phyloP scores from a whole-genome alignment of 2,329 filamentous ascomycete species.

The Aspergillus fructus region DNA sequence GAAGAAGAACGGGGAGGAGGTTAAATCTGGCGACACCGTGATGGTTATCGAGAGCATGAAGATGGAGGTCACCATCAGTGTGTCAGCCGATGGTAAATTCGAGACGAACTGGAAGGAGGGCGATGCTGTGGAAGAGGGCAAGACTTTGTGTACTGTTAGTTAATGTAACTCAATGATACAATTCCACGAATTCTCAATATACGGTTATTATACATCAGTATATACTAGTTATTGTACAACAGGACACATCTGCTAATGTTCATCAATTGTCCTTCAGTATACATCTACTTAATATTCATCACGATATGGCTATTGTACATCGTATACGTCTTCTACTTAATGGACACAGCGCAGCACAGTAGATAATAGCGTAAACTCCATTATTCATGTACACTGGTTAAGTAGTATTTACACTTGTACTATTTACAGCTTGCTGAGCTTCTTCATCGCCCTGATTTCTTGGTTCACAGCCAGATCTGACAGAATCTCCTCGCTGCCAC shows the following conservation, averaged over 20 bases:
- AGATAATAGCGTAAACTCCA: too few species aligned
- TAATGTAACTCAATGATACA: neutral
- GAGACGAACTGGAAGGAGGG: constrained; percentile 27
- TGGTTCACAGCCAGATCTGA: constrained; percentile 53
- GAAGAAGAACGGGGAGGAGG: constrained; percentile 31
- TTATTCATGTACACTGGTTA: too few species aligned
- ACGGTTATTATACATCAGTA: too few species aligned
- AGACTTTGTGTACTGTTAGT: constrained; percentile 23
- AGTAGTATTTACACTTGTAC: too few species aligned
- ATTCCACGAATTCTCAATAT: too few species aligned
- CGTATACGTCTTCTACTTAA: too few species aligned
- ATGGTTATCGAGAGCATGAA: constrained; percentile 47
- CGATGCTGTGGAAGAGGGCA: constrained; percentile 35
- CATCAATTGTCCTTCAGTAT: too few species aligned
- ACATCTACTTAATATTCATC: too few species aligned
- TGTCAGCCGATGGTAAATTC: constrained; percentile 28
- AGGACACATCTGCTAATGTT: too few species aligned
- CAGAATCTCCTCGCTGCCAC: constrained; percentile 58
- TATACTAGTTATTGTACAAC: too few species aligned
- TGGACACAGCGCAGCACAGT: too few species aligned
- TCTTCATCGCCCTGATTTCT: constrained; percentile 35
- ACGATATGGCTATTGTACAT: too few species aligned
- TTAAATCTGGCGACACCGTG: constrained; percentile 32
- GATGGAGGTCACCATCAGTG: constrained; percentile 39
- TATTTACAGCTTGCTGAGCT: constrained; percentile 22